Conservation (phyloP, 495 filamentous ascomycete species). For the Hyaloscypha variabilis region DNA sequence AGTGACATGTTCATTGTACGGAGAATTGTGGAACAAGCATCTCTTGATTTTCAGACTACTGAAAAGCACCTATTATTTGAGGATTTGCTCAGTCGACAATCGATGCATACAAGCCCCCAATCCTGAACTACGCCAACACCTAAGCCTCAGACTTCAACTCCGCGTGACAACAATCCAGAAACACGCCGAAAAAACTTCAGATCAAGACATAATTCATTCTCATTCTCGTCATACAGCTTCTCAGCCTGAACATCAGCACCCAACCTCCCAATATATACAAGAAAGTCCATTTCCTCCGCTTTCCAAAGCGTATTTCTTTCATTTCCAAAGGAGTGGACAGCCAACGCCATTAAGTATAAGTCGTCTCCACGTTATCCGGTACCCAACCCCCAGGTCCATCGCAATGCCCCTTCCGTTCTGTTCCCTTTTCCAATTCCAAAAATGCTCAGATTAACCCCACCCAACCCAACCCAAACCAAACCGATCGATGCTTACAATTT, state of each 20-base stretch:
- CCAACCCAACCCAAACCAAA: background rate
- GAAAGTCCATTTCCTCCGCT: background rate
- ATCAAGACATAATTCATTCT: background rate
- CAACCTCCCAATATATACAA: background rate
- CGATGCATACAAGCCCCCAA: too few relatives aligned
- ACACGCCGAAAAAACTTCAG: too few relatives aligned
- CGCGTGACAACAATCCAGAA: too few relatives aligned
- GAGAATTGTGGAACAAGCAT: too few relatives aligned
- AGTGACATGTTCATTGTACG: too few relatives aligned
- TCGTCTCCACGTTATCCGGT: background rate
- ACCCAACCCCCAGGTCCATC: conserved; percentile 11
- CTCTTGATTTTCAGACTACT: too few relatives aligned
- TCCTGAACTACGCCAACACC: too few relatives aligned
- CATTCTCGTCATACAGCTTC: background rate
- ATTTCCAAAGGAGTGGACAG: conserved; percentile 10
- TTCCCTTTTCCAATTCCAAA: conserved; percentile 17
- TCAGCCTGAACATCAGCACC: background rate
- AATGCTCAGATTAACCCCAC: background rate
- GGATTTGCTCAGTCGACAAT: too few relatives aligned
- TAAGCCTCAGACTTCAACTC: too few relatives aligned
- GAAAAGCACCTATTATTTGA: too few relatives aligned
- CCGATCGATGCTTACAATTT: too few relatives aligned
- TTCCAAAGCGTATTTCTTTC: background rate
- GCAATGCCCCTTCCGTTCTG: conserved; percentile 19
- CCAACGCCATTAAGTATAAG: conserved; percentile 7